Evolutionary conservation across 352 stramenopile species (phyloP).

Genomic region (Pythium insidiosum): DNA sequence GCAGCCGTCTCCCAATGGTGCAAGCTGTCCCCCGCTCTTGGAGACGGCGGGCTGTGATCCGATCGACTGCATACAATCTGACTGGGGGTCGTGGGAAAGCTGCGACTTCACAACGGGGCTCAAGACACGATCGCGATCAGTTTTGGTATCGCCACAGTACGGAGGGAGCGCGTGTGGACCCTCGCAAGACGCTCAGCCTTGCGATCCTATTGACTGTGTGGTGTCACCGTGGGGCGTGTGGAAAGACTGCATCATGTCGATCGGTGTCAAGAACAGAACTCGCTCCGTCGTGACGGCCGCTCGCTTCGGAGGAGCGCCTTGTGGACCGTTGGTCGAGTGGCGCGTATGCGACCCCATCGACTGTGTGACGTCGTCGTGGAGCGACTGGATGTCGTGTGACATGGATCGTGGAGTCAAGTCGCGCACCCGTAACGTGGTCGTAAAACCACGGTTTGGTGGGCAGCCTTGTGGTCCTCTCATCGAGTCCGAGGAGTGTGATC

Average conservation of each 20-base stretch:
- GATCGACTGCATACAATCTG: not conserved
- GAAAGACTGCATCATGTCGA: not conserved
- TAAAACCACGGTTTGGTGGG: not conserved
- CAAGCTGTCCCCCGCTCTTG: not conserved
- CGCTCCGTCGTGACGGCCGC: not conserved
- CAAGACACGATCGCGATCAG: not conserved
- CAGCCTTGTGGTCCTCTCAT: not conserved
- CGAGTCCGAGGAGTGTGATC: not conserved
- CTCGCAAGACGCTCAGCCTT: not conserved
- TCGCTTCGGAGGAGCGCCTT: not conserved
- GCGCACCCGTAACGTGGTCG: not conserved
- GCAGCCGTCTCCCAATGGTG: too few species aligned
- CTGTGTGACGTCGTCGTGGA: not conserved
- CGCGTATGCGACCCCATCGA: not conserved
- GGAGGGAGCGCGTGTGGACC: not conserved
- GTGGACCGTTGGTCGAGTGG: not conserved
- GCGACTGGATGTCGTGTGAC: not conserved
- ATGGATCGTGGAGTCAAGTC: not conserved
- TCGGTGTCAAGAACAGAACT: not conserved
- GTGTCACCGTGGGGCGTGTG: not conserved
- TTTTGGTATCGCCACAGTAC: not conserved
- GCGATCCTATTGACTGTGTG: not conserved
- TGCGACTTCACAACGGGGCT: not conserved
- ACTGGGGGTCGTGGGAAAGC: conserved; percentile 1
- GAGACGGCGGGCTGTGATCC: not conserved